These are phyloP conservation scores for Epichloe coenophiala DNA, from an alignment of 2,329 filamentous ascomycete species.

Conservation along the genomic window DNA sequence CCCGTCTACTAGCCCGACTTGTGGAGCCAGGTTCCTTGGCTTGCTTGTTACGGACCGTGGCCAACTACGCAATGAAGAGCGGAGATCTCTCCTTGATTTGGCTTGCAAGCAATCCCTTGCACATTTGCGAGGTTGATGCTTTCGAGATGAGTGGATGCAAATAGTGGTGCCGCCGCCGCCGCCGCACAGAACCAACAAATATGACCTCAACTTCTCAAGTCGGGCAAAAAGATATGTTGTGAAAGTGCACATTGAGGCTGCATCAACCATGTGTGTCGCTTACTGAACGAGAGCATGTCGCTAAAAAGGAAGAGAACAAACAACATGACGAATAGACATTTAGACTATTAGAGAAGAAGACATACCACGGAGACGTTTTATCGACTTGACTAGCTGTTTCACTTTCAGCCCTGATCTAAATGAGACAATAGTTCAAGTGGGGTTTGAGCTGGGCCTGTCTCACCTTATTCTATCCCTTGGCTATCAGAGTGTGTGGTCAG, in stretches of 20 bases:
- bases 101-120: not conserved
- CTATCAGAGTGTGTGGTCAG: not conserved
- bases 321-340: not conserved
- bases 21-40: not conserved
- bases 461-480: not conserved
- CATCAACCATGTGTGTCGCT: not conserved
- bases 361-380: not conserved
- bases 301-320: not conserved
- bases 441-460: not conserved
- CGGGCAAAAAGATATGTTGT: not conserved
- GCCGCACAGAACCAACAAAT: not conserved
- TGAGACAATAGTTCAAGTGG: not conserved
- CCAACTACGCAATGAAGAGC: too few species aligned
- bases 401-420: not conserved
- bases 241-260: not conserved
- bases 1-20: not conserved
- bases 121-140: not conserved
- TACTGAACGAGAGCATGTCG: not conserved
- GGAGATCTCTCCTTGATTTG: not conserved
- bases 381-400: not conserved
- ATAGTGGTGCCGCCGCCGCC: too few species aligned
- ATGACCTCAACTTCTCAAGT: too few species aligned
- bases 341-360: not conserved
- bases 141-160: not conserved
- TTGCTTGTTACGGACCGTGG: too few species aligned